Evolutionary conservation across 257 asterid species (phyloP), one percentile per base, ranked within the genome.

Genomic region (Ballota nigra): DNA sequence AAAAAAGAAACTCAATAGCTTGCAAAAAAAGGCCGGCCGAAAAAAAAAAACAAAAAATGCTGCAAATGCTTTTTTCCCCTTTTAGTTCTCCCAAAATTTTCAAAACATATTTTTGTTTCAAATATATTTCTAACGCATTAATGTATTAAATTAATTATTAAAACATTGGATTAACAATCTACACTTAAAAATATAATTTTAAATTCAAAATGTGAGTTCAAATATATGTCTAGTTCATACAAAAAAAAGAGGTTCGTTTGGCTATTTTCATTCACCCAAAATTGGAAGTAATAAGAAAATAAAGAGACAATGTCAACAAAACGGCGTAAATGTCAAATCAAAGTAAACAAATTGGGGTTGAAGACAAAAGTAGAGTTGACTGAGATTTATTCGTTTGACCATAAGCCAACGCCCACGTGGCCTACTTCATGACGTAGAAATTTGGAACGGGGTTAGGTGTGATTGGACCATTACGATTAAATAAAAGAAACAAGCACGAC

Each of bases 331-430:
- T 53, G 76, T 73, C 77, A 70, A 79, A 77, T 70, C 77, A 67
- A 80, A 73, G 74, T 72, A 63, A 71, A 47, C 63, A 78, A 47
- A 51, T 52, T 69, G 20, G 66, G 67, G 71, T 24, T 36, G 29
- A 72, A 66, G 72, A 75, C 66, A 68, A 78, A 79, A 55, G 41
- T 36, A 72, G 69, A 73, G 84, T 81, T 79, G 90, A 83, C 90
- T 87, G 81, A 70, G 80, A 76, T 81, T 69, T 31, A n/a, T 53
- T 29, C 8, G 11, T 70, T 80, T 75, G 79, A 78, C 85, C 65
- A 58, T 1, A 51, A 18, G 60, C 76, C 68, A 29, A 58, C 74
- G 57, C 78, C 70, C 74, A 78, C 84, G 83, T 84, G 85, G 87
- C 57, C 41, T 76, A 71, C 81, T 52, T 69, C 38, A 16, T 75